A percentile compares a stretch with the other conserved stretches of the same genome.
Evolutionary conservation across 768 basidiomycete species (phyloP).

Genomic region (Tulasnella sp.): DNA sequence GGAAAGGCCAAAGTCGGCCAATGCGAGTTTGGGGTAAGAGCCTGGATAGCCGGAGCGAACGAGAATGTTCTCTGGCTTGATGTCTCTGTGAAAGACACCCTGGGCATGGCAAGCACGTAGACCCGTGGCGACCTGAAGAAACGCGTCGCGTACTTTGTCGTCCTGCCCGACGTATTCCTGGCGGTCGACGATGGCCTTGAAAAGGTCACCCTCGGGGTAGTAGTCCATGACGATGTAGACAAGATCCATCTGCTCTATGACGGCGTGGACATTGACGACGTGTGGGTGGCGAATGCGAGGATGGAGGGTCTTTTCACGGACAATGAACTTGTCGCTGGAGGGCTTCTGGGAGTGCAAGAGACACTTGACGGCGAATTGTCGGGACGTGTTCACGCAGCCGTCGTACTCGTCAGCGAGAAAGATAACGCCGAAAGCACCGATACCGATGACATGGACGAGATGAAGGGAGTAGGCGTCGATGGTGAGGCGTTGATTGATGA

Average conservation of each 20-base stretch:
- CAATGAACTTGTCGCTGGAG: not conserved
- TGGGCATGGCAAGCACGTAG: slow-evolving; percentile 27
- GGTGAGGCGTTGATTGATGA: not conserved
- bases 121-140: slow-evolving; percentile 31
- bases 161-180: slow-evolving; percentile 24
- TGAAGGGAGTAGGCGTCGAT: not conserved
- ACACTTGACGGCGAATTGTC: slow-evolving; percentile 10
- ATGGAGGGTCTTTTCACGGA: not conserved
- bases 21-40: slow-evolving; percentile 20
- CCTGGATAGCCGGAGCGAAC: slow-evolving; percentile 19
- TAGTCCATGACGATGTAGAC: slow-evolving; percentile 27
- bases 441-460: not conserved
- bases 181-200: slow-evolving; percentile 25
- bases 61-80: slow-evolving; percentile 36
- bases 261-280: slow-evolving; percentile 24
- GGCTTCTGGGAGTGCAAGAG: not conserved
- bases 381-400: not conserved
- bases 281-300: slow-evolving; percentile 18
- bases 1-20: slow-evolving; percentile 29
- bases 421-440: slow-evolving; percentile 11
- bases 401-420: not conserved
- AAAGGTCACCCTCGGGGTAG: slow-evolving; percentile 26
- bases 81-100: slow-evolving; percentile 31
- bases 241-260: slow-evolving; percentile 24
- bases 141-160: slow-evolving; percentile 29